Percentiles rank a stretch among this genome's conserved stretches.
These are phyloP conservation scores for Funneliformis caledonium DNA, from an alignment of 371 early-diverging fungal genomes.

Conservation along the genomic window DNA sequence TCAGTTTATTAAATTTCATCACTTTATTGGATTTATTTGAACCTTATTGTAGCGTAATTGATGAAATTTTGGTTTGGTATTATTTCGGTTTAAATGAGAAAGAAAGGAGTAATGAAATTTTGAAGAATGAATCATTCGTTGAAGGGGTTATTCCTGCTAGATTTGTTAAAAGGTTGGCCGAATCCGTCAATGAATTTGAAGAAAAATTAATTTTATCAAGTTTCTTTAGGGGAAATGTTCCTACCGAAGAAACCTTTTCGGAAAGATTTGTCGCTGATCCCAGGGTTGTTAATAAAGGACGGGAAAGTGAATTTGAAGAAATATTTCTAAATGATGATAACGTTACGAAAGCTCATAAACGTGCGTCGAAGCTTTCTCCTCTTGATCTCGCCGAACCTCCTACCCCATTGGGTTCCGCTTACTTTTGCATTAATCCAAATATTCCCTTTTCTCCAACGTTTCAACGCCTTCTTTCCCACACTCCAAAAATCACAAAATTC, in stretches of 20 bases:
- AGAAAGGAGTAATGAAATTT: slow-evolving; percentile 16
- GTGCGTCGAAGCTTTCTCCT: neutral
- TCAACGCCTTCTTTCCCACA: slow-evolving; percentile 12
- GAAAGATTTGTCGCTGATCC: too few species aligned
- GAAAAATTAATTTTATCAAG: slow-evolving; percentile 20
- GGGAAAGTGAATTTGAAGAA: neutral
- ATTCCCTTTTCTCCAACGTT: neutral
- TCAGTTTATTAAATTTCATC: slow-evolving; percentile 20
- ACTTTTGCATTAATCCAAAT: neutral
- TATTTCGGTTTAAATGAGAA: slow-evolving; percentile 22
- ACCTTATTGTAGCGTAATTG: slow-evolving; percentile 24
- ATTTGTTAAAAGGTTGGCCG: slow-evolving; percentile 24
- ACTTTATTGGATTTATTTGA: slow-evolving; percentile 31
- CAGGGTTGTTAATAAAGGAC: neutral
- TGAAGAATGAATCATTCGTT: slow-evolving; percentile 8
- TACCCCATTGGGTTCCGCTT: slow-evolving; percentile 31
- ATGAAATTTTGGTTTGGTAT: slow-evolving; percentile 35
- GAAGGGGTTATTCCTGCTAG: slow-evolving; percentile 21
- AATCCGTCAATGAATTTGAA: slow-evolving; percentile 18
- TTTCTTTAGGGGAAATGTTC: slow-evolving; percentile 26
- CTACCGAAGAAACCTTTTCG: neutral
- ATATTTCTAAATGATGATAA: neutral
- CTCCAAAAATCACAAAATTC: slow-evolving; percentile 10
- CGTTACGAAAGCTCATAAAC: neutral
- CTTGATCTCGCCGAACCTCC: slow-evolving; percentile 35